phyloP scores from a whole-genome alignment of 148 eudicot species.

The Chenopodium suecicum region DNA sequence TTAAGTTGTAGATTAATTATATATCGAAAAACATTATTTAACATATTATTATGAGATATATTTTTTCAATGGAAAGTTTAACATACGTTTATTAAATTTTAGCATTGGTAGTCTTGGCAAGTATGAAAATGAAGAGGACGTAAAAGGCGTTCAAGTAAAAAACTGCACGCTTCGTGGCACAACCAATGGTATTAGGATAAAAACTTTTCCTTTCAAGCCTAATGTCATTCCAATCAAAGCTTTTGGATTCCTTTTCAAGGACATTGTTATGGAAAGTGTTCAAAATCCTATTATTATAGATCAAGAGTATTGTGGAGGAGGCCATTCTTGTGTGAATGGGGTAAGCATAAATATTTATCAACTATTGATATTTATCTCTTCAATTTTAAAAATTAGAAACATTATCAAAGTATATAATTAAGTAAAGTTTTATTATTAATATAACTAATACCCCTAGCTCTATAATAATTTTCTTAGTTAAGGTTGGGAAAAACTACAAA shows the following conservation, averaged over 20 bases:
- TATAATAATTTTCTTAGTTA: too few species aligned
- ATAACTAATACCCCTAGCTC: too few species aligned
- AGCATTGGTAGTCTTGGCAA: constrained; percentile 87
- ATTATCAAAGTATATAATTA: too few species aligned
- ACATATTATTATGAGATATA: too few species aligned
- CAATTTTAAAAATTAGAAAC: too few species aligned
- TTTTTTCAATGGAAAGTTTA: too few species aligned
- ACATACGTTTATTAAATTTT: neutral
- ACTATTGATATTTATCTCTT: neutral
- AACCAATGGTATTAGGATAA: constrained; percentile 41
- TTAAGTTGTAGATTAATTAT: too few species aligned
- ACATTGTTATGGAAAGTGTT: constrained; percentile 33
- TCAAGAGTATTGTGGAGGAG: constrained; percentile 40
- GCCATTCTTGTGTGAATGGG: constrained; percentile 26
- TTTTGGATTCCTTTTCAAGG: constrained; percentile 29
- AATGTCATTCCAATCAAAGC: constrained; percentile 33
- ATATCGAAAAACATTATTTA: too few species aligned
- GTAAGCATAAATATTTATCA: constrained; percentile 8
- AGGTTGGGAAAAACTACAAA: too few species aligned
- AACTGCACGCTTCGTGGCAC: constrained; percentile 47
- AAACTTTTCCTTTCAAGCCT: constrained; percentile 34
- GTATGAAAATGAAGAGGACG: constrained; percentile 51
- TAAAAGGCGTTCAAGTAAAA: constrained; percentile 54
- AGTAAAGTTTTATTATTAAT: too few species aligned
- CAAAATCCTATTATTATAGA: constrained; percentile 41